phyloP scores from a whole-genome alignment of 441 rosid species.

The Dalechampia spathulata region DNA sequence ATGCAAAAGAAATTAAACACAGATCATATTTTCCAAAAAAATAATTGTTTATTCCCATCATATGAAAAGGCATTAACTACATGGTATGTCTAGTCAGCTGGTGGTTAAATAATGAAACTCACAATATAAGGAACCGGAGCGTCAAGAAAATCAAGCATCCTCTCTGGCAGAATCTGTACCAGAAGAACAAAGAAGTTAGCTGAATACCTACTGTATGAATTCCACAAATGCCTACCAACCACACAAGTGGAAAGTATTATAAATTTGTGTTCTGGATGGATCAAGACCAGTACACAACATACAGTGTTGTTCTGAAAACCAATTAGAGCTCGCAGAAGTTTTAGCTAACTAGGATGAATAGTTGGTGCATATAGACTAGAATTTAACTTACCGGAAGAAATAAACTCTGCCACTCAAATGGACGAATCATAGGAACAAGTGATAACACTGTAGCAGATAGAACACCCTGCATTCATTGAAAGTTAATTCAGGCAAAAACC shows the following conservation, averaged over 20 bases:
- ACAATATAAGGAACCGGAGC: slow-evolving; percentile 98
- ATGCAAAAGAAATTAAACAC: no score
- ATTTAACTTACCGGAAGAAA: slow-evolving; percentile 77
- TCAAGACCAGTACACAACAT: neutral
- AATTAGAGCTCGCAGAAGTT: neutral
- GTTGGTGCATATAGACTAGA: neutral
- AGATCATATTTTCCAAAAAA: no score
- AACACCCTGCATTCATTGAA: slow-evolving; percentile 58
- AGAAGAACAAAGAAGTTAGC: slow-evolving; percentile 13
- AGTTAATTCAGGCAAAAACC: slow-evolving; percentile 12
- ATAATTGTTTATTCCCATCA: no score
- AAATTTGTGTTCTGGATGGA: neutral
- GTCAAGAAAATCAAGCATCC: slow-evolving; percentile 95
- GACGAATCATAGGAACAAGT: slow-evolving; percentile 77
- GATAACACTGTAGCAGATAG: slow-evolving; percentile 81
- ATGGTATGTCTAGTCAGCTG: slow-evolving; percentile 7
- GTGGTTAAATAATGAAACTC: slow-evolving; percentile 29
- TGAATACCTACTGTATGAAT: slow-evolving; percentile 4
- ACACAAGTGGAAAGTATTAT: neutral
- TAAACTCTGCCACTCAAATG: slow-evolving; percentile 98
- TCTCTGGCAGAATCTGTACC: slow-evolving; percentile 72
- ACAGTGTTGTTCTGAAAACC: neutral
- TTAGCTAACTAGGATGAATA: neutral
- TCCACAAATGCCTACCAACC: neutral
- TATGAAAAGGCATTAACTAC: neutral